Conservation (phyloP, 2,329 filamentous ascomycete species). For the Fusarium tupiense region DNA sequence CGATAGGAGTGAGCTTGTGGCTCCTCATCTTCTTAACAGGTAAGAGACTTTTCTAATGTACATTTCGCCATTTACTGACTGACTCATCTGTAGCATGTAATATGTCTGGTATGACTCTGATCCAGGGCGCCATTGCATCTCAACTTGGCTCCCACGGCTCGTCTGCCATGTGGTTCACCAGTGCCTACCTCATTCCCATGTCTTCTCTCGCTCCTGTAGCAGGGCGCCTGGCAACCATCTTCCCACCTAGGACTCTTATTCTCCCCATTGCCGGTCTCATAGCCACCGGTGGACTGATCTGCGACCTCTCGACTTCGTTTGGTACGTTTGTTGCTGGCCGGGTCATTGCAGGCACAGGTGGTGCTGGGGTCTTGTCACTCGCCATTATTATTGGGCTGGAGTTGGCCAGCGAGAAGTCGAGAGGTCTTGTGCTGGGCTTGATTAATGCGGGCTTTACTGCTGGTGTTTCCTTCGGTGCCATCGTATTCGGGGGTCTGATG, state of each 20-base stretch:
- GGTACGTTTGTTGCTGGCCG: conserved; percentile 74
- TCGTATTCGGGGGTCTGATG: conserved; percentile 73
- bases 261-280: conserved; percentile 68
- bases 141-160: conserved; percentile 79
- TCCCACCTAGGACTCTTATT: conserved; percentile 74
- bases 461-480: conserved; percentile 76
- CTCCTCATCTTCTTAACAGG: conserved; percentile 45
- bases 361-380: conserved; percentile 77
- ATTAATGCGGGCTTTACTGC: conserved; percentile 78
- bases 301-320: conserved; percentile 68
- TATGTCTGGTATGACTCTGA: conserved; percentile 83
- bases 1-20: conserved; percentile 54
- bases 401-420: conserved; percentile 70
- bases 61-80: neutral
- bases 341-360: conserved; percentile 73
- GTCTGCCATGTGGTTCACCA: conserved; percentile 83
- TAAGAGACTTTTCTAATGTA: neutral
- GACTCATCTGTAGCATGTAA: conserved; percentile 63
- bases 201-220: conserved; percentile 73
- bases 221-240: conserved; percentile 78
- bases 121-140: conserved; percentile 78
- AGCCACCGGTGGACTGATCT: conserved; percentile 70
- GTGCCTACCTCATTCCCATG: conserved; percentile 73
- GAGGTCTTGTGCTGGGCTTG: conserved; percentile 79
- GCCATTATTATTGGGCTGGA: conserved; percentile 82